Base-by-base conservation (phyloP, 371 early-diverging fungal species). In the Agmasoma carcini region DNA sequence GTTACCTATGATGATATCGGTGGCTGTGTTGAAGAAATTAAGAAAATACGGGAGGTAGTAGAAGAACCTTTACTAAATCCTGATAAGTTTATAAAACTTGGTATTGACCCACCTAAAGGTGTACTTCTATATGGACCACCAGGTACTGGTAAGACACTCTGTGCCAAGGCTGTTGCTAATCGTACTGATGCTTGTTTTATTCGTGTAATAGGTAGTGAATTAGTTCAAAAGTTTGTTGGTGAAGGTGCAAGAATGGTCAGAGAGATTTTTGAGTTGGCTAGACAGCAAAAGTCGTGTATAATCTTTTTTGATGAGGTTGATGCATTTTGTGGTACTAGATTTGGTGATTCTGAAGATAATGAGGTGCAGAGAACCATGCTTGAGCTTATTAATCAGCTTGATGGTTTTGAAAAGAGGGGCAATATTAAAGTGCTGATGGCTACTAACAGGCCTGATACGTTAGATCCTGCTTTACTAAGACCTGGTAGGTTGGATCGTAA, bases 291-390 rank as follows among this genome's bases (percentile, higher is more conserved):
- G 66, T 93, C 99, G 2, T 93, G 92, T 68, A 94, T 99, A 69
- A 94, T 99, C 55, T 99, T 99, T 74, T 94, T 99, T 80, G 99
- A 99, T 74, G 99, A 99, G 79, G 85, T 99, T 30, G 99, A 99
- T 75, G 95, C 99, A 25, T 92, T 99, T 74, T 96, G 97, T 72
- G 92, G 87, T 72, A 74, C 72, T 9, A 84, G 99, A 69, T 86
- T 87, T 71, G 93, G 90, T 73, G 94, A 96, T 67, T 86, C 88
- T 48, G 96, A 91, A 44, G 94, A 94, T 75, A 94, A 95, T 68
- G 99, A 99, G 75, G 97, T 98, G 12, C 92, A 91, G 73, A 81
- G 99, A 67, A 97, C 97, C 6, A 96, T 99, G 97, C 77, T 97
- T 59, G 97, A 99, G 79, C 77, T 99, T 55, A 88, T 99, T 61